Evolutionary conservation across 345 rosid species (phyloP), one percentile per base, ranked within the genome.

Genomic region (Reutealis trisperma): DNA sequence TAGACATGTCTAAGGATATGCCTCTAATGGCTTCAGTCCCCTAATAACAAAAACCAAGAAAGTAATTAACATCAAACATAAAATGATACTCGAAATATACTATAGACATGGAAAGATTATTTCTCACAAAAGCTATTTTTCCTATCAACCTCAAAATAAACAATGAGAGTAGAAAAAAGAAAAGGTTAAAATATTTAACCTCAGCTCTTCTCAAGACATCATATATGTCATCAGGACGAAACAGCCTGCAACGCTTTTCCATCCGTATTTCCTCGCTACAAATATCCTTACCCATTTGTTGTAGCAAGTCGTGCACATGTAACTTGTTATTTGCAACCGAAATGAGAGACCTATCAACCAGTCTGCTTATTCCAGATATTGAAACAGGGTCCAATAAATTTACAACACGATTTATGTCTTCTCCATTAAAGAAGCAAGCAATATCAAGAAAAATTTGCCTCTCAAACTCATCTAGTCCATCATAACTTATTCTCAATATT

Each of bases 401-500:
- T 52, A 24, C 44, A 8, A 8, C 60, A 15, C 2, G 9, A 16
- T 21, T 41, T 49, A 8, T 24, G 15, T 51, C 24, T 15, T 6
- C 14, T 6, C 42, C 60, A 0, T 16, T 30, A 51, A 49, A 12
- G 13, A 70, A 51, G 51, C 42, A 51, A 2, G 73, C 67, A 44
- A 72, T 45, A 72, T 41, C 67, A 7, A 60, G 55, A 44, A 59
- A 18, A 2, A 51, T 70, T 52, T 70, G 25, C 22, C 52, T 70
- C 2, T 70, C 61, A 16, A 16, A 1, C 49, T 7, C n/a, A 16
- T 6, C 0, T 45, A 72, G 21, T 45, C 27, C 75, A n/a, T 72
- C 75, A 72, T 58, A 72, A 25, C 67, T 72, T 13, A 22, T 25
- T 44, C 16, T 72, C 19, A 72, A 27, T 45, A 58, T 14, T 13